phyloP scores from a whole-genome alignment of 2,329 filamentous ascomycete genomes.

The Xylaria arbuscula region DNA sequence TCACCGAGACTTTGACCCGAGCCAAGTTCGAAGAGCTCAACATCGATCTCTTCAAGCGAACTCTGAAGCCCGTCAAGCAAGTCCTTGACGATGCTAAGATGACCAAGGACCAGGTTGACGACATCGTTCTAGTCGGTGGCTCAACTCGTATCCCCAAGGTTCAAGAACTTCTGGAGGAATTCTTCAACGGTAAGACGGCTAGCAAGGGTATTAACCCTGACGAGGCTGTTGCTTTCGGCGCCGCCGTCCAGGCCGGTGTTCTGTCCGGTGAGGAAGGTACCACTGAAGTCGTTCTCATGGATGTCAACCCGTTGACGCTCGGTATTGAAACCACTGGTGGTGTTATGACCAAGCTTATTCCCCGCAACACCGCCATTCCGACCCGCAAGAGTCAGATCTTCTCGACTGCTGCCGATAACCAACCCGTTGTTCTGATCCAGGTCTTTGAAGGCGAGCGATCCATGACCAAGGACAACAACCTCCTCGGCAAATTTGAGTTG shows the following conservation, averaged over 20 bases:
- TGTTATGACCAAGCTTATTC: slow-evolving; percentile 97
- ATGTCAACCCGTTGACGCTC: slow-evolving; percentile 94
- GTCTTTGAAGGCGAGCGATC: slow-evolving; percentile 94
- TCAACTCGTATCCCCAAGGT: slow-evolving; percentile 99
- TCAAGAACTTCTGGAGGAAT: slow-evolving; percentile 92
- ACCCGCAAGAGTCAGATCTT: slow-evolving; percentile 99
- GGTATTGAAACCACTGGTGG: slow-evolving; percentile 98
- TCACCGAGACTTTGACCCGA: slow-evolving; percentile 96
- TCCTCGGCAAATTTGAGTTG: slow-evolving; percentile 97
- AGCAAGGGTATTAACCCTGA: slow-evolving; percentile 99
- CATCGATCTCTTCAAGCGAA: slow-evolving; percentile 99
- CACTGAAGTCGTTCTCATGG: slow-evolving; percentile 88
- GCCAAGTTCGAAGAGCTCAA: slow-evolving; percentile 99
- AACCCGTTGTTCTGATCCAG: slow-evolving; percentile 94
- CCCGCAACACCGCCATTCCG: slow-evolving; percentile 92
- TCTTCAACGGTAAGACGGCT: slow-evolving; percentile 94
- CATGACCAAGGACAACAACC: slow-evolving; percentile 97
- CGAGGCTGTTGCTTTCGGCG: slow-evolving; percentile 97
- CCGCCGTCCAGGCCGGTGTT: slow-evolving; percentile 96
- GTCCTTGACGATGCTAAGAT: slow-evolving; percentile 98
- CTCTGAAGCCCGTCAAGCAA: slow-evolving; percentile 97
- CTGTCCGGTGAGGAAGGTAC: slow-evolving; percentile 88
- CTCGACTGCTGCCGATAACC: slow-evolving; percentile 96
- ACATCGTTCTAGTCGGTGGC: slow-evolving; percentile 97
- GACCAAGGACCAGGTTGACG: slow-evolving; percentile 93